A percentile compares a stretch with the other conserved stretches of the same genome.
Evolutionary conservation across 164 flowering plant genomes (phyloP).

Genomic region (Buxus sempervirens): DNA sequence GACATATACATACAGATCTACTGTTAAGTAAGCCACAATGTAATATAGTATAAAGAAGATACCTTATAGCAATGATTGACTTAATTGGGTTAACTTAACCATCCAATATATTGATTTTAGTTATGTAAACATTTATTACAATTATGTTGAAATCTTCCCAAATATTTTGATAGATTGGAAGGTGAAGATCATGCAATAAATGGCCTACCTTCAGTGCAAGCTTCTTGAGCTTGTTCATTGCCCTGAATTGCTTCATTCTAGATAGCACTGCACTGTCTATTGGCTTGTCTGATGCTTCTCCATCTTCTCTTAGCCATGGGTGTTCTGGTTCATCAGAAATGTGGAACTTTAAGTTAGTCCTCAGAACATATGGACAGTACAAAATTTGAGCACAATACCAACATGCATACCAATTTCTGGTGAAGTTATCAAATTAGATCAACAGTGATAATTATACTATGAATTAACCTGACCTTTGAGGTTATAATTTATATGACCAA

Average conservation of each 20-base stretch:
- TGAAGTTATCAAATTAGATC: too few relatives aligned
- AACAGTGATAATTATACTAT: too few relatives aligned
- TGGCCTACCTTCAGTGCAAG: slow-evolving; percentile 76
- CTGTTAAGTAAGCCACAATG: too few relatives aligned
- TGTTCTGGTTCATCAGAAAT: slow-evolving; percentile 47
- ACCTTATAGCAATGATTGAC: too few relatives aligned
- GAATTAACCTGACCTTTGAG: too few relatives aligned
- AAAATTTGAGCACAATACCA: background rate
- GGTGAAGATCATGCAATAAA: background rate
- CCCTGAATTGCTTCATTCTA: slow-evolving; percentile 93
- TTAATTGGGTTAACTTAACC: background rate
- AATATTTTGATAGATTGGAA: background rate
- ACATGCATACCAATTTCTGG: too few relatives aligned
- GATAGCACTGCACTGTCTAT: slow-evolving; percentile 89
- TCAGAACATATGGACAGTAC: background rate
- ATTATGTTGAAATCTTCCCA: background rate
- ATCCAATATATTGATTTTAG: background rate
- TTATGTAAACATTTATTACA: background rate
- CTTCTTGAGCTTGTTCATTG: slow-evolving; percentile 93
- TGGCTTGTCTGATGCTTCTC: slow-evolving; percentile 89
- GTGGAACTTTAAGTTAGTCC: background rate
- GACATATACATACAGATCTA: too few relatives aligned
- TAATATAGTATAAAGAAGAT: too few relatives aligned
- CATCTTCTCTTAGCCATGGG: slow-evolving; percentile 90
- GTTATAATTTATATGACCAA: too few relatives aligned